phyloP scores from a whole-genome alignment of 192 early-diverging fungal genomes.

The Chytriomyces sp. region DNA sequence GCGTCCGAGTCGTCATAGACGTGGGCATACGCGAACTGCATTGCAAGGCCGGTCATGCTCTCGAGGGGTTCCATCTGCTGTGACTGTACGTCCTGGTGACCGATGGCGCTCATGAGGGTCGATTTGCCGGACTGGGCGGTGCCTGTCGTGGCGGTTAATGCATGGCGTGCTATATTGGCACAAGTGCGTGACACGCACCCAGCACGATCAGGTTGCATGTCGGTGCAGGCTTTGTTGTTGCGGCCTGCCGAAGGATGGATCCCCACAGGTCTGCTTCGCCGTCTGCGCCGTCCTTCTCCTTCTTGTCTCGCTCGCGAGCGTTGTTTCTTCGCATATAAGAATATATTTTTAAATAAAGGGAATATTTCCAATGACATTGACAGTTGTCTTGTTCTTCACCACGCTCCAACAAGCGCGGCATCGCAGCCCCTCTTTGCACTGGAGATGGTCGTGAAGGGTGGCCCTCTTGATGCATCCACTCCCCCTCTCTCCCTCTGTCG shows the following conservation, averaged over 20 bases:
- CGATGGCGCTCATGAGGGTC: slow-evolving; percentile 66
- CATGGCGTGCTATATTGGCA: neutral
- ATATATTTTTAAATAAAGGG: neutral
- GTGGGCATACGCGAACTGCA: slow-evolving; percentile 83
- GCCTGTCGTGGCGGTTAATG: slow-evolving; percentile 46
- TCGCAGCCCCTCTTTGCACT: too few relatives aligned
- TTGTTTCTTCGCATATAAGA: neutral
- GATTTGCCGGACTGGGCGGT: slow-evolving; percentile 85
- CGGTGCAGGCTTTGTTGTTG: slow-evolving; percentile 75
- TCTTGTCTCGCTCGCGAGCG: neutral
- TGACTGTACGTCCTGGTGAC: slow-evolving; percentile 58
- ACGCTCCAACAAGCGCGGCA: neutral
- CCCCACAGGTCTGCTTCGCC: slow-evolving; percentile 71
- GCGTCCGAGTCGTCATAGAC: slow-evolving; percentile 87
- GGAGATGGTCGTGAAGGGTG: neutral
- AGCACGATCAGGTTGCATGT: slow-evolving; percentile 83
- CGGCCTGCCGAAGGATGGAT: slow-evolving; percentile 75
- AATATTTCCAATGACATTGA: neutral
- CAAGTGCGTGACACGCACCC: slow-evolving; percentile 52
- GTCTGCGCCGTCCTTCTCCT: neutral
- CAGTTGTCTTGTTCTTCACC: neutral
- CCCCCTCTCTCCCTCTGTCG: too few relatives aligned
- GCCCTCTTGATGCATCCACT: too few relatives aligned
- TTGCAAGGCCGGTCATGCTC: slow-evolving; percentile 74
- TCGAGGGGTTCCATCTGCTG: slow-evolving; percentile 46